Conservation (phyloP, 2,329 filamentous ascomycete genomes). For the Aspergillus caelatus region DNA sequence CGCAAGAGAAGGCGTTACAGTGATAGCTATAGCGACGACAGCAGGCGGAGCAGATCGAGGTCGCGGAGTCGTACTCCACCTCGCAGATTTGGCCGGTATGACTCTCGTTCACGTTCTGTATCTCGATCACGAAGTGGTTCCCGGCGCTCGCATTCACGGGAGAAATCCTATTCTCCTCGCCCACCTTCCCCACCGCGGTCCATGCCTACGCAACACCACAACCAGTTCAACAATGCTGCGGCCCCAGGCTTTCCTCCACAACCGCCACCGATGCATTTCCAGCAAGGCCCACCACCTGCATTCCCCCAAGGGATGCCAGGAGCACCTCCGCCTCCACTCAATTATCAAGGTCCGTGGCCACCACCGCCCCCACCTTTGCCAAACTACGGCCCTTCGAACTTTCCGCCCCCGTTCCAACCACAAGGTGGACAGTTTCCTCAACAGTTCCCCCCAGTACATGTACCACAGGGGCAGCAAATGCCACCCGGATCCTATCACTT, state of each 20-base stretch:
- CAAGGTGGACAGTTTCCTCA: conserved; percentile 18
- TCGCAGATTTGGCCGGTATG: conserved; percentile 22
- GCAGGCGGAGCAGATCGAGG: conserved; percentile 31
- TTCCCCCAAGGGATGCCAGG: conserved; percentile 18
- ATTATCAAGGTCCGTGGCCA: conserved; percentile 41
- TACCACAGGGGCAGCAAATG: conserved; percentile 30
- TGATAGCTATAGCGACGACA: conserved; percentile 36
- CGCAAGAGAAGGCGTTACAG: conserved; percentile 45
- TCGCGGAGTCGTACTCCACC: conserved; percentile 36
- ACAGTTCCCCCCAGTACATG: conserved; percentile 26
- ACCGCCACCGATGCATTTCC: conserved; percentile 21
- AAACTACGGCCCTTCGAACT: conserved; percentile 17
- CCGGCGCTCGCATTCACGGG: conserved; percentile 18
- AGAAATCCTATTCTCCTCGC: conserved; percentile 38
- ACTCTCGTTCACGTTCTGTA: conserved; percentile 31
- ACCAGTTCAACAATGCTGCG: conserved; percentile 12
- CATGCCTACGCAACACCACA: conserved; percentile 2
- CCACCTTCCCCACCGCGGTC: conserved; percentile 12
- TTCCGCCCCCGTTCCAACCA: conserved; percentile 28
- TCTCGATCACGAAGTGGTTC: conserved; percentile 33
- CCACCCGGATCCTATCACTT: conserved; percentile 36
- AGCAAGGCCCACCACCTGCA: conserved; percentile 1
- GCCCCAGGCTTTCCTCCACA: conserved; percentile 20
- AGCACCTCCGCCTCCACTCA: conserved; percentile 35
- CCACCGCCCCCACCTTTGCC: conserved; percentile 36